These are phyloP conservation scores for Mortierella alpina DNA, from an alignment of 192 early-diverging fungal species.

Conservation along the genomic window DNA sequence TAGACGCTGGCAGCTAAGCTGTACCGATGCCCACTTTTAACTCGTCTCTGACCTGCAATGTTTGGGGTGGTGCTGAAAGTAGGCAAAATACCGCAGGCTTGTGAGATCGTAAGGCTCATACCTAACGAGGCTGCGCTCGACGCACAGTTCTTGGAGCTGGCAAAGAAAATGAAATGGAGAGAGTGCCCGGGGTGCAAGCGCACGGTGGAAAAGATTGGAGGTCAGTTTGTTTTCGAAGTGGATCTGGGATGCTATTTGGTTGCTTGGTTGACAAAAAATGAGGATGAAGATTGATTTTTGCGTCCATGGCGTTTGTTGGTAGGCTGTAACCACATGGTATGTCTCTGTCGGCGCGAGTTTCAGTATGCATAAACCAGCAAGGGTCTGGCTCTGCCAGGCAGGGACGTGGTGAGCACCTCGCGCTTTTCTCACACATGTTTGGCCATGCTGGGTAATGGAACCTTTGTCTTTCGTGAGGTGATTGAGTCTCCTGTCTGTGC, in stretches of 20 bases:
- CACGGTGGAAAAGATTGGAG: constrained; percentile 18
- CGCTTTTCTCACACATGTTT: no score
- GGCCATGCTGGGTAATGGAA: no score
- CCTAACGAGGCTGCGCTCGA: background rate
- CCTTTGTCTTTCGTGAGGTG: no score
- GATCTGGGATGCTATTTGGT: no score
- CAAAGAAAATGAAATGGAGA: constrained; percentile 3
- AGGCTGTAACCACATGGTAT: constrained; percentile 37
- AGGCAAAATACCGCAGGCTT: no score
- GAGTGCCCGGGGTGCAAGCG: constrained; percentile 16
- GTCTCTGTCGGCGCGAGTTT: constrained; percentile 17
- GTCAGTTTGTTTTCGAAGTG: background rate
- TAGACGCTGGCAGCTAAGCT: background rate
- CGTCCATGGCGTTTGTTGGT: background rate
- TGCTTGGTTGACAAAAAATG: background rate
- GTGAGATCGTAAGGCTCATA: no score
- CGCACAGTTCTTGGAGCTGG: constrained; percentile 2
- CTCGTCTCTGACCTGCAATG: constrained; percentile 2
- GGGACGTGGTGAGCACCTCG: no score
- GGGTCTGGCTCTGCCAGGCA: no score
- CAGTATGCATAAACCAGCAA: constrained; percentile 2
- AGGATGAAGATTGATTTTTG: background rate
- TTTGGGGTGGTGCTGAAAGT: background rate
- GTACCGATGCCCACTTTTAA: background rate
- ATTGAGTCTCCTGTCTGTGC: no score